These are phyloP conservation scores for Pigoraptor vietnamica DNA, from an alignment of 78 protist species.

Conservation along the genomic window DNA sequence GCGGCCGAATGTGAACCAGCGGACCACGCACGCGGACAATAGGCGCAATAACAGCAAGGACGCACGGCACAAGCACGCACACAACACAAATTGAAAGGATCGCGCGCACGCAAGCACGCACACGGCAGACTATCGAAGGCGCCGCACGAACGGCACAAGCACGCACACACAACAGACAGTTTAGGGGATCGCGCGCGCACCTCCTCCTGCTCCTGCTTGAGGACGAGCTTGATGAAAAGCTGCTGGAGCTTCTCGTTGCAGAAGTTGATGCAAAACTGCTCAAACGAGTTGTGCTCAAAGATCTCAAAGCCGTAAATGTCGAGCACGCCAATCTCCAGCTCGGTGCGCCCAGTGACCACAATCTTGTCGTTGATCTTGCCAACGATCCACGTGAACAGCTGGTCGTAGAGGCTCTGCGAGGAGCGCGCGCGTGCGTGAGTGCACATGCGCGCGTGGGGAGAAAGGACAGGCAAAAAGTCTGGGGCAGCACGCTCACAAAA, in stretches of 20 bases:
- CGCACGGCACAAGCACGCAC: neutral
- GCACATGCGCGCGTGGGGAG: constrained; percentile 1
- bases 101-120: constrained; percentile 30
- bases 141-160: neutral
- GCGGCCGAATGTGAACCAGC: neutral
- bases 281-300: constrained; percentile 56
- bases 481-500: too few species aligned
- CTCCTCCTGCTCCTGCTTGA: constrained; percentile 55
- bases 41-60: neutral
- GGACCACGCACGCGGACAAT: neutral
- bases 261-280: constrained; percentile 91
- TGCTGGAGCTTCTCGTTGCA: constrained; percentile 78
- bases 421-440: neutral
- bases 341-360: neutral
- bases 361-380: constrained; percentile 24
- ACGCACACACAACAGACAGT: neutral
- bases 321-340: constrained; percentile 63
- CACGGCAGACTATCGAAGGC: too few species aligned
- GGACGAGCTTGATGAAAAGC: constrained; percentile 80
- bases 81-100: neutral
- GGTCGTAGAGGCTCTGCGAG: constrained; percentile 1
- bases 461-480: constrained; percentile 74
- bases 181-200: constrained; percentile 18
- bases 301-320: constrained; percentile 84
- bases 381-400: constrained; percentile 33